Evolutionary conservation across 768 basidiomycete genomes (phyloP), one percentile per base, ranked within the genome.

Genomic region (Crepidotus variabilis): DNA sequence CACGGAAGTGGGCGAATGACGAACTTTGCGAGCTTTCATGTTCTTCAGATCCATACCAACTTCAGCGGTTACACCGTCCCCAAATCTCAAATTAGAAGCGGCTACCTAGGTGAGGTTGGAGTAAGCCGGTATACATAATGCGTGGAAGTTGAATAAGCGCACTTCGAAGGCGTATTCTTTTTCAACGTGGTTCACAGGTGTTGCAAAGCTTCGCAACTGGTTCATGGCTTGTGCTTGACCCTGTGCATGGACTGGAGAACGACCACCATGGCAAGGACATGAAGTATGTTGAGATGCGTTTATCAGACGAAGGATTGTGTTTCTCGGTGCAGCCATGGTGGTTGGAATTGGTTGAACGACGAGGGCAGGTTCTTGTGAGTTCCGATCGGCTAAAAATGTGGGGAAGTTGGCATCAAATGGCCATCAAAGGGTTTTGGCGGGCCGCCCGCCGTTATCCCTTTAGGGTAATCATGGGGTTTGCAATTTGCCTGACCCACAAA

Each of bases 151-250:
- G 1, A 58, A 35, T 2, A 10, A 47, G 28, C 71, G 59, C 65
- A 82, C 88, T 81, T 96, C 94, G 65, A 95, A 96, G 0, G 94
- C 94, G 67, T 95, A 95, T 71, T 96, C 94, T 69, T 88, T 93
- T 74, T 91, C 76, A 2, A 85, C 73, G 0, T 69, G 63, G 32
- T 88, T 79, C 5, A 90, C 84, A 34, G 93, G 93, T 0, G 88
- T 88, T 11, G 92, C 92, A 56, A 89, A 82, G 67, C 74, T 84
- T 60, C 92, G 75, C 60, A 91, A 70, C 67, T 89, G 86, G 57
- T 73, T 82, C 51, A 86, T 64, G 28, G 82, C 78, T 47, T 77
- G 75, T 0, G 77, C 62, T 51, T 77, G 74, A n/a, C 65, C 68
- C 55, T 76, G 77, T 14, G 73, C 76, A 32, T 74, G 71, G 7